phyloP scores from a whole-genome alignment of 768 basidiomycete genomes.

The Rhizopogon vulgaris region DNA sequence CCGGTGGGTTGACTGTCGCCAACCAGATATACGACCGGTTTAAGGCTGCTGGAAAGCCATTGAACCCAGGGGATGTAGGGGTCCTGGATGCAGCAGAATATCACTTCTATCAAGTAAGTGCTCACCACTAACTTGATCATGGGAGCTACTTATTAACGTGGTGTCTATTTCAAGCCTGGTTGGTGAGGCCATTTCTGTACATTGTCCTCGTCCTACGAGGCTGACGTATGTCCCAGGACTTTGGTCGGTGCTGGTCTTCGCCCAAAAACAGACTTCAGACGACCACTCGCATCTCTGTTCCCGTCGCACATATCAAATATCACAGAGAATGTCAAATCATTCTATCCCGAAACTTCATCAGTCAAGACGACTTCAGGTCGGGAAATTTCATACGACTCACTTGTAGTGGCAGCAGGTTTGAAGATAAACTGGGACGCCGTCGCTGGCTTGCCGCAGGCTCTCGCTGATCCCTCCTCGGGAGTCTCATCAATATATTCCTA shows the following conservation, averaged over 20 bases:
- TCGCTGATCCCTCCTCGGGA: constrained; percentile 69
- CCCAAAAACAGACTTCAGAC: constrained; percentile 61
- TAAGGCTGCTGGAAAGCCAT: constrained; percentile 55
- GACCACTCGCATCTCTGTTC: constrained; percentile 63
- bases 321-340: constrained; percentile 62
- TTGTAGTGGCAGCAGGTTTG: constrained; percentile 87
- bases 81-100: constrained; percentile 77
- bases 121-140: not conserved
- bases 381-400: constrained; percentile 69
- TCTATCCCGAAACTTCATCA: constrained; percentile 70
- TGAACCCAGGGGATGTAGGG: constrained; percentile 74
- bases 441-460: constrained; percentile 64
- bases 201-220: not conserved
- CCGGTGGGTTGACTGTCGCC: constrained; percentile 76
- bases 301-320: constrained; percentile 70
- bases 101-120: constrained; percentile 77
- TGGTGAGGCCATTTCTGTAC: constrained; percentile 49
- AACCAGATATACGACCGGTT: constrained; percentile 86
- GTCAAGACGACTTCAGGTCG: constrained; percentile 69
- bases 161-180: constrained; percentile 59
- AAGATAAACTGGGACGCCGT: constrained; percentile 81
- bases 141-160: not conserved
- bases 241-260: constrained; percentile 86
- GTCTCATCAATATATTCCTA: constrained; percentile 94
- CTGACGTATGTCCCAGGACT: constrained; percentile 48